phyloP scores from a whole-genome alignment of 1,284 basidiomycete genomes.

The Rhodotorula sp. region DNA sequence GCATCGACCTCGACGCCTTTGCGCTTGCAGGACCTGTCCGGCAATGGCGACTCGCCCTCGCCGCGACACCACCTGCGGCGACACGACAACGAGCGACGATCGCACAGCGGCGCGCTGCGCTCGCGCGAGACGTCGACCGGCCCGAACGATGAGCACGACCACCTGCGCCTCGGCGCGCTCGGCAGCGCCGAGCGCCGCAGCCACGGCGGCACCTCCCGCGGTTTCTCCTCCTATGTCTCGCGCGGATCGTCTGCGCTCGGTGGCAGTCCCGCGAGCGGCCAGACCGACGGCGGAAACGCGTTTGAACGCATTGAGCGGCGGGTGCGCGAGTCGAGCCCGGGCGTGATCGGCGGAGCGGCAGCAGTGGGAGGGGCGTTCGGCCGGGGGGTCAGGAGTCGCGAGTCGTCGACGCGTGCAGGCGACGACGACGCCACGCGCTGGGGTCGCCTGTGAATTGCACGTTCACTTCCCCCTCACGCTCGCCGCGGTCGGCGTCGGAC shows the following conservation, averaged over 20 bases:
- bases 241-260: neutral
- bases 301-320: constrained; percentile 15
- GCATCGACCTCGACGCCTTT: constrained; percentile 1
- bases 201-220: neutral
- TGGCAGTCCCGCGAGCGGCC: neutral
- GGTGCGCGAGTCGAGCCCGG: constrained; percentile 14
- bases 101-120: neutral
- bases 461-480: too few species aligned
- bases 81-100: constrained; percentile 16
- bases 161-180: neutral
- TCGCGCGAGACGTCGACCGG: neutral
- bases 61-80: constrained; percentile 10
- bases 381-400: neutral
- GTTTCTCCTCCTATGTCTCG: constrained; percentile 23
- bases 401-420: neutral
- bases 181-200: constrained; percentile 3
- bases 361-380: neutral
- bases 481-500: neutral
- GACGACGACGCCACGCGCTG: constrained; percentile 5
- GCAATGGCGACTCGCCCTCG: constrained; percentile 13
- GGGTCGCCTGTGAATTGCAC: constrained; percentile 4
- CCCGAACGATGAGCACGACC: neutral
- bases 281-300: constrained; percentile 5
- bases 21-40: constrained; percentile 16
- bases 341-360: constrained; percentile 5